Conservation (phyloP, 2,329 filamentous ascomycete species). For the Lasiodiplodia sp. region DNA sequence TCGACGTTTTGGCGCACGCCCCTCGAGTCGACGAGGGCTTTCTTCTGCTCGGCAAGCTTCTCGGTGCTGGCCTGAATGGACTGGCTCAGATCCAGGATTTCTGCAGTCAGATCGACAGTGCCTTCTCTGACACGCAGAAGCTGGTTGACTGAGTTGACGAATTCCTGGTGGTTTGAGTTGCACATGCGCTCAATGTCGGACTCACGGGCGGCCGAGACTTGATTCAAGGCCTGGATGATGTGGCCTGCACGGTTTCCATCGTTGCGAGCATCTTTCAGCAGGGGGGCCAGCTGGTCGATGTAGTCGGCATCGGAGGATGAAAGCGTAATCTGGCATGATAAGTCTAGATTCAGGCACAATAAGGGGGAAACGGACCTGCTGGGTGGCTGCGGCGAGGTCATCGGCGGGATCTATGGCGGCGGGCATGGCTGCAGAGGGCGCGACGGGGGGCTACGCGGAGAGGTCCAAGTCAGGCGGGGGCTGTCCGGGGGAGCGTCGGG, state of each 20-base stretch:
- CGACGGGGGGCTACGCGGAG: not conserved
- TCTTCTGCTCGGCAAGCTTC: constrained; percentile 92
- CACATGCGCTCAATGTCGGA: constrained; percentile 93
- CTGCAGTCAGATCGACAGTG: constrained; percentile 84
- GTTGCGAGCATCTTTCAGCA: constrained; percentile 83
- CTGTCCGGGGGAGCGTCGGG: constrained; percentile 12
- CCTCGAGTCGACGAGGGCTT: constrained; percentile 88
- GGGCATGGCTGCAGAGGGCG: constrained; percentile 36
- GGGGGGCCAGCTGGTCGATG: constrained; percentile 92
- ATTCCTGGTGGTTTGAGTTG: constrained; percentile 95
- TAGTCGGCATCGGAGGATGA: constrained; percentile 93
- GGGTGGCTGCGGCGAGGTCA: constrained; percentile 57
- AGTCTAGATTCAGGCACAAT: constrained; percentile 26
- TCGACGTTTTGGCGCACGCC: constrained; percentile 95
- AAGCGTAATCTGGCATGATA: constrained; percentile 76
- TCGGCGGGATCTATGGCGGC: constrained; percentile 54
- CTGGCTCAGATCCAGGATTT: constrained; percentile 91
- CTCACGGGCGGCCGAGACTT: constrained; percentile 87
- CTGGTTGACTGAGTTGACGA: constrained; percentile 90
- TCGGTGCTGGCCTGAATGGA: constrained; percentile 96
- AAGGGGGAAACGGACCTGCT: constrained; percentile 52
- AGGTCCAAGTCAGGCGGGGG: not conserved
- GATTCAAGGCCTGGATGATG: constrained; percentile 78
- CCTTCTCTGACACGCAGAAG: constrained; percentile 91
- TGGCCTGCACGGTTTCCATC: constrained; percentile 74